Evolutionary conservation across 2,329 filamentous ascomycete genomes (phyloP).

Genomic region (Emmonsiellopsis sp.): DNA sequence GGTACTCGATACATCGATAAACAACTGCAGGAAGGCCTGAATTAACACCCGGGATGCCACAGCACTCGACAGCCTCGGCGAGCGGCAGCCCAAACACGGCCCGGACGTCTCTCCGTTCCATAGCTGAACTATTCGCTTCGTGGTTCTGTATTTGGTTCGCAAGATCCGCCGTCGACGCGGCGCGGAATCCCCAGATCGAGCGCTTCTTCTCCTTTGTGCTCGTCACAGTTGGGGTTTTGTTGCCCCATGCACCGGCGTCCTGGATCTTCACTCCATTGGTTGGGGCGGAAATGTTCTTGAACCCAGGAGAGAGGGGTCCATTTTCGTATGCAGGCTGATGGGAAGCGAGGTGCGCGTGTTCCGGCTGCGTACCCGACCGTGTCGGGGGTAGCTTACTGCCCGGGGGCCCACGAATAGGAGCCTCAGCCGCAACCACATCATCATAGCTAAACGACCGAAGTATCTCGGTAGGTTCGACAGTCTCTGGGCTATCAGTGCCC

Average conservation of each 20-base stretch:
- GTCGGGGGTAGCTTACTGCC: slow-evolving; percentile 27
- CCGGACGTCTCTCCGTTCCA: slow-evolving; percentile 44
- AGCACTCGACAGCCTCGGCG: slow-evolving; percentile 75
- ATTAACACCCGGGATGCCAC: slow-evolving; percentile 55
- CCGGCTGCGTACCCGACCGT: slow-evolving; percentile 19
- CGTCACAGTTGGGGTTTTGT: slow-evolving; percentile 45
- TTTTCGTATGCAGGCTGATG: slow-evolving; percentile 20
- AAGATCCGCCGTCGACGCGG: slow-evolving; percentile 61
- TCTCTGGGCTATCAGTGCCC: slow-evolving; percentile 31
- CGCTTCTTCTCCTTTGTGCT: slow-evolving; percentile 71
- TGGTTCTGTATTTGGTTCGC: slow-evolving; percentile 21
- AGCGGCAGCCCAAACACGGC: slow-evolving; percentile 79
- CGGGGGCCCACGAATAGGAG: slow-evolving; percentile 42
- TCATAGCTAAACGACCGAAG: slow-evolving; percentile 47
- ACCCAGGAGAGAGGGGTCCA: slow-evolving; percentile 23
- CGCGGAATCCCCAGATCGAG: slow-evolving; percentile 55
- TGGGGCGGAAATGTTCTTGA: slow-evolving; percentile 66
- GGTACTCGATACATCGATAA: slow-evolving; percentile 89
- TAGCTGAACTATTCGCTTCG: slow-evolving; percentile 39
- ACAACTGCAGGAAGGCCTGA: slow-evolving; percentile 83
- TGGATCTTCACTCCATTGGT: slow-evolving; percentile 78
- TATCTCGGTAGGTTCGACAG: slow-evolving; percentile 19
- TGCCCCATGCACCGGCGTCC: slow-evolving; percentile 77
- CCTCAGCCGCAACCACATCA: slow-evolving; percentile 47
- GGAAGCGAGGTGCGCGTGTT: slow-evolving; percentile 14